Evolutionary conservation across 2,329 filamentous ascomycete genomes (phyloP), one percentile per base, ranked within the genome.

Genomic region (Monilinia laxa): DNA sequence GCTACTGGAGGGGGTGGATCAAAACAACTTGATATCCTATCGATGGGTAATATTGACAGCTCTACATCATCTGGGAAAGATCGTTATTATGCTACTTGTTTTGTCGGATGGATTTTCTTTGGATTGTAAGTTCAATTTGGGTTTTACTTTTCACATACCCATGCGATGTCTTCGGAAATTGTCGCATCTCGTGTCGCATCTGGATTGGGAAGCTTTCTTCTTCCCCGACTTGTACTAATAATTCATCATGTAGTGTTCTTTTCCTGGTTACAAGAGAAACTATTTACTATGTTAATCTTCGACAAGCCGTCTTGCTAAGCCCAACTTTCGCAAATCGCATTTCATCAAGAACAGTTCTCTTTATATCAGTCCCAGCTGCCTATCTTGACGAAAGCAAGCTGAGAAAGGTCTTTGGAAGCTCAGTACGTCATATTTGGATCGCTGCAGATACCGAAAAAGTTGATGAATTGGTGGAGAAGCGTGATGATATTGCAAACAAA

Each of bases 251-350:
- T 58, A 64, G 62, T 76, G 84, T 98, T 71, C 89, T 98, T 77
- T 95, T 91, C 79, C 89, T 92, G 75, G 87, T 98, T 70, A 90
- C 93, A 66, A 86, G 94, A 67, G 94, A 98, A 78, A 89, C 87
- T 76, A 90, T 98, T 73, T 97, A 89, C 83, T 96, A 92, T 79
- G 90, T 97, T 81, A 96, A 96, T 75, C 80, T 98, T 62, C 90
- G 93, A 70, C 94, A 98, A 79, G 94, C 94, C 0, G 97, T 96
- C 79, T 86, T 96, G 52, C 85, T 96, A 65, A 93, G 92, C 14
- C 92, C 93, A 14, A 82, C 91, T 58, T 96, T 96, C 76, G 85
- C 92, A 64, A 90, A 89, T 74, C 90, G 93, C 67, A 87, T 97
- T 56, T 97, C 94, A 2, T 94, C 93, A 2, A 88, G 92, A 64